These are phyloP conservation scores for Trifolium dubium DNA, from an alignment of 306 rosid species.

Conservation along the genomic window DNA sequence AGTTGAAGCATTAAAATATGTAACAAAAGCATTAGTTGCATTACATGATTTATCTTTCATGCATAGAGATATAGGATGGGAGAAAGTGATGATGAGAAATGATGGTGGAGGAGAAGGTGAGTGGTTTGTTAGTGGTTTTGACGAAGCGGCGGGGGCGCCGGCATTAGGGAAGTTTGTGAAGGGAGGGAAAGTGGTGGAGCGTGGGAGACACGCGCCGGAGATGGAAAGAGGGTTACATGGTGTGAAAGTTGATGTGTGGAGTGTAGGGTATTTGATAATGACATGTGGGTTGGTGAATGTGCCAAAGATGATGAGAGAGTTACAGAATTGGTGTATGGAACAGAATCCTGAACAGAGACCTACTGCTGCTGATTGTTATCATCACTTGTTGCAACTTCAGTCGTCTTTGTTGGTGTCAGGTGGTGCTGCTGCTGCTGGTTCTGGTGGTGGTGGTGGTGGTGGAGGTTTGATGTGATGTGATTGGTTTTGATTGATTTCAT, in stretches of 20 bases:
- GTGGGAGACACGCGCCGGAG: slow-evolving; percentile 80
- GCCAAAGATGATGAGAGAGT: slow-evolving; percentile 87
- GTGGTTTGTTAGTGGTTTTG: slow-evolving; percentile 87
- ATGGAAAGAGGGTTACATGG: slow-evolving; percentile 90
- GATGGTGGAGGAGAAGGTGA: slow-evolving; percentile 57
- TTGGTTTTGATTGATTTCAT: neutral
- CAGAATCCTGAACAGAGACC: slow-evolving; percentile 89
- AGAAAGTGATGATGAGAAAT: slow-evolving; percentile 63
- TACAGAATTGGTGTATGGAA: slow-evolving; percentile 81
- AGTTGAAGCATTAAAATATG: slow-evolving; percentile 75
- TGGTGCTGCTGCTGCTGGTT: slow-evolving; percentile 14
- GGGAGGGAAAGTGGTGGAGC: slow-evolving; percentile 38
- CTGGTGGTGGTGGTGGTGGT: slow-evolving; percentile 36
- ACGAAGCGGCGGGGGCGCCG: slow-evolving; percentile 84
- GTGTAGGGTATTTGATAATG: slow-evolving; percentile 74
- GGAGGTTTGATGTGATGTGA: neutral
- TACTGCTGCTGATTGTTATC: slow-evolving; percentile 97
- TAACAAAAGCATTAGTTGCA: slow-evolving; percentile 85
- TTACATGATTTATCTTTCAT: slow-evolving; percentile 89
- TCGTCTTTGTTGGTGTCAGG: slow-evolving; percentile 56
- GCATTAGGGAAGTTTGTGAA: slow-evolving; percentile 56
- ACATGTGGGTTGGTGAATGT: slow-evolving; percentile 62
- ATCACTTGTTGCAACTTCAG: slow-evolving; percentile 93
- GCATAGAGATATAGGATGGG: slow-evolving; percentile 90
- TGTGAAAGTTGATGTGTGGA: slow-evolving; percentile 97